A percentile compares a stretch with the other conserved stretches of the same genome.
Conservation (phyloP, 805 yeast species). For the Candida palmyrensis region DNA sequence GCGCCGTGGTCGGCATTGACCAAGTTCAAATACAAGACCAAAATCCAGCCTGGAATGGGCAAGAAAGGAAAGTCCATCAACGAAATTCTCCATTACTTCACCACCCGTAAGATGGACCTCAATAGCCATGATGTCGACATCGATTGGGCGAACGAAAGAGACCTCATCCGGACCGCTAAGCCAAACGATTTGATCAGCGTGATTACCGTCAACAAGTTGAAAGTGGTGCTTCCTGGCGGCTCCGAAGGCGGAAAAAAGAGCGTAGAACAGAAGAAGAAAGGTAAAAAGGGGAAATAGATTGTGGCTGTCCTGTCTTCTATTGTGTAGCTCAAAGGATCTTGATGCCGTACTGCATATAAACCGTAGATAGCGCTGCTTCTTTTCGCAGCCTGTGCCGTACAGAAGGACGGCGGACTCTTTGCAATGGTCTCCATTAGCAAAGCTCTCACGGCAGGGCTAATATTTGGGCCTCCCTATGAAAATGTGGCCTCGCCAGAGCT, state of each 20-base stretch:
- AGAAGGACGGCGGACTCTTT: too few relatives aligned
- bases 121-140: slow-evolving; percentile 41
- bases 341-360: neutral
- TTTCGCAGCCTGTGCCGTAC: too few relatives aligned
- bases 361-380: neutral
- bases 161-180: slow-evolving; percentile 49
- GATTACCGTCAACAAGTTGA: slow-evolving; percentile 68
- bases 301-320: too few relatives aligned
- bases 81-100: slow-evolving; percentile 61
- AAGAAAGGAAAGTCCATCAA: slow-evolving; percentile 85
- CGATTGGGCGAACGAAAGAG: slow-evolving; percentile 72
- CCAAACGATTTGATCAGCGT: slow-evolving; percentile 63
- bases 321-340: too few relatives aligned
- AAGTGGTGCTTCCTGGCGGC: slow-evolving; percentile 52
- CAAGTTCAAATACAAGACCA: slow-evolving; percentile 75
- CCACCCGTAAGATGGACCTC: slow-evolving; percentile 40
- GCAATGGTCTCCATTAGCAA: slow-evolving; percentile 29
- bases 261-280: slow-evolving; percentile 6
- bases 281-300: slow-evolving; percentile 7
- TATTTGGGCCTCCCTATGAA: slow-evolving; percentile 25
- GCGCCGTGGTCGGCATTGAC: slow-evolving; percentile 87
- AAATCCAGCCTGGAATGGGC: slow-evolving; percentile 70
- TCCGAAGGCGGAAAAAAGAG: slow-evolving; percentile 20
- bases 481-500: slow-evolving; percentile 30
- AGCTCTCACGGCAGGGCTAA: slow-evolving; percentile 24